Percentiles rank a stretch among this genome's conserved stretches.
These are phyloP conservation scores for Trypanosomatidae sp. DNA, from an alignment of 208 protist species.

Conservation along the genomic window DNA sequence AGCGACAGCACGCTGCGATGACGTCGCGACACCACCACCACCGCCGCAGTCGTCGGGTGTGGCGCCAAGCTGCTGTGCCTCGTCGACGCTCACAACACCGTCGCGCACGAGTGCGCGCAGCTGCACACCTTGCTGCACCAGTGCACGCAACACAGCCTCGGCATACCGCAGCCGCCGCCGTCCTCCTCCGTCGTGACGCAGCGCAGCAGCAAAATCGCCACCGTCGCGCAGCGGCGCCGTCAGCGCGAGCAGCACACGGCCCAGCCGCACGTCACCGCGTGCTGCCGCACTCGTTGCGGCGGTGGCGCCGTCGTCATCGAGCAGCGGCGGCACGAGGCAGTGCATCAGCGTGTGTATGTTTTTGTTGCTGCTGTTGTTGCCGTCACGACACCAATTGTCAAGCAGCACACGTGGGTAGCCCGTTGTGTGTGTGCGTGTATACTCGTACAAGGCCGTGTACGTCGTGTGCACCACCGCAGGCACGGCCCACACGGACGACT, in stretches of 20 bases:
- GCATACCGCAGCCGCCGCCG: conserved; percentile 69
- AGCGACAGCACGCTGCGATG: conserved; percentile 15
- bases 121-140: conserved; percentile 61
- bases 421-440: conserved; percentile 27
- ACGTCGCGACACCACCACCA: conserved; percentile 17
- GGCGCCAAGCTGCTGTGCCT: conserved; percentile 55
- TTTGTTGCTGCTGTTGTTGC: conserved; percentile 11
- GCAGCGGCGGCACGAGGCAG: too few relatives aligned
- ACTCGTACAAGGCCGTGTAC: conserved; percentile 30
- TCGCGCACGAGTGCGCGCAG: conserved; percentile 48
- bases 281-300: conserved; percentile 11
- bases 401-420: conserved; percentile 14
- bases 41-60: too few relatives aligned
- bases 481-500: conserved; percentile 20
- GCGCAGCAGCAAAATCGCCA: conserved; percentile 56
- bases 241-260: conserved; percentile 36
- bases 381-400: conserved; percentile 17
- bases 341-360: too few relatives aligned
- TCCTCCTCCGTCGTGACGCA: conserved; percentile 11
- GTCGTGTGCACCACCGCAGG: conserved; percentile 14
- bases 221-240: conserved; percentile 39
- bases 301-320: conserved; percentile 6
- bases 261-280: conserved; percentile 21
- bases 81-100: conserved; percentile 31
- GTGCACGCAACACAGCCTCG: conserved; percentile 54